Evolutionary conservation across 345 rosid species (phyloP).

Genomic region (Orychophragmus violaceus): DNA sequence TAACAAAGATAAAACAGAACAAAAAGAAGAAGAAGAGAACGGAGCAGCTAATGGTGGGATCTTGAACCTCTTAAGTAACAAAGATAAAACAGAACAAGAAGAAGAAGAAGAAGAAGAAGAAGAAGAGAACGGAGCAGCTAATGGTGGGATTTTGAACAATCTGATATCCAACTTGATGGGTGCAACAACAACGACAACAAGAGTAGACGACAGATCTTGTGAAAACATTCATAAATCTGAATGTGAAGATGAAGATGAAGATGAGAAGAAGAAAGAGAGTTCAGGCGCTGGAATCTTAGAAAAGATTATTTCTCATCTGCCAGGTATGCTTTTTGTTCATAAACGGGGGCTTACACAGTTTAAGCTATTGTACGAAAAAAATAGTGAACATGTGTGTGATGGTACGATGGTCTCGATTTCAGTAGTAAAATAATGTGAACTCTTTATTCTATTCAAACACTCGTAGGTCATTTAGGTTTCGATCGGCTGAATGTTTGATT

Average conservation of each 20-base stretch:
- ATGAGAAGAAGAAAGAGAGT: constrained; percentile 17
- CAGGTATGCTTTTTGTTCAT: constrained; percentile 33
- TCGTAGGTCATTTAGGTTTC: background rate
- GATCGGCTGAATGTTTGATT: background rate
- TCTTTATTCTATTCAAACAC: background rate
- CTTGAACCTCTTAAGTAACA: constrained; percentile 13
- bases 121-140: background rate
- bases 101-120: background rate
- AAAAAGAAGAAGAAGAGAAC: constrained; percentile 1
- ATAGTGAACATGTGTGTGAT: background rate
- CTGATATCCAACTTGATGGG: constrained; percentile 18
- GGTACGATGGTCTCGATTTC: background rate
- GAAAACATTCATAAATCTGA: background rate
- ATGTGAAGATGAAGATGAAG: background rate
- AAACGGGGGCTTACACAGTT: background rate
- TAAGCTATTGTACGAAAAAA: background rate
- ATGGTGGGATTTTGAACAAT: constrained; percentile 11
- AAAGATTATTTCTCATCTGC: constrained; percentile 55
- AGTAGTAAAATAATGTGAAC: background rate
- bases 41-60: background rate
- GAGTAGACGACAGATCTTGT: constrained; percentile 19
- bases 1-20: background rate
- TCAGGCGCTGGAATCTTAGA: constrained; percentile 39
- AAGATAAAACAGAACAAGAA: background rate
- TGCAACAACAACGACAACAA: background rate